These are phyloP conservation scores for Tetradesmus obliquus DNA, from an alignment of 139 green algal species.

Conservation along the genomic window DNA sequence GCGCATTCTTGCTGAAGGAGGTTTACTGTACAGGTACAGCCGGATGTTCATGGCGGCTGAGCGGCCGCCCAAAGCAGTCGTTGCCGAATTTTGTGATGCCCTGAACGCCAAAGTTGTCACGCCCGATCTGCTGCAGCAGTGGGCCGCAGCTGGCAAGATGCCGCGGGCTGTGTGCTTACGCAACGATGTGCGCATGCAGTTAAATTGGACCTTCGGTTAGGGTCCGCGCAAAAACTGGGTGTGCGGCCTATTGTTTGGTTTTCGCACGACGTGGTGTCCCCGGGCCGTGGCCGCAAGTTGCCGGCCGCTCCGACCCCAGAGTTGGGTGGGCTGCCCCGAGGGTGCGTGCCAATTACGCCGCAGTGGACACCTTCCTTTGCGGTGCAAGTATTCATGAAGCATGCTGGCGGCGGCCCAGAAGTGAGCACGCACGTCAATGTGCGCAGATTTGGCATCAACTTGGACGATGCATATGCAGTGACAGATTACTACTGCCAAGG, in stretches of 20 bases:
- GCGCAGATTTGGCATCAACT: background rate
- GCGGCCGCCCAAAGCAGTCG: background rate
- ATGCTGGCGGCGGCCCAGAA: too few relatives aligned
- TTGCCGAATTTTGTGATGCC: constrained; percentile 4
- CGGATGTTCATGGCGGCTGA: background rate
- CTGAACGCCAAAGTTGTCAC: background rate
- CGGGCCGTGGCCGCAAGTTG: background rate
- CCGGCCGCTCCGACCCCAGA: background rate
- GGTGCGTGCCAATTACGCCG: background rate
- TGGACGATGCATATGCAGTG: background rate
- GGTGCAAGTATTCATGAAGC: background rate
- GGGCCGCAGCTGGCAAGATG: background rate
- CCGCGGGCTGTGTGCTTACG: background rate
- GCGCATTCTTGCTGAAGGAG: background rate
- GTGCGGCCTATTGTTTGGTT: constrained; percentile 16
- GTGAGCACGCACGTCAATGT: background rate
- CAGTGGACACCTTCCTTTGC: background rate
- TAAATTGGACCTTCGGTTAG: background rate
- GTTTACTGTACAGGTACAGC: too few relatives aligned
- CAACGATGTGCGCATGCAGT: background rate
- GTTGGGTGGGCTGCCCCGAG: background rate
- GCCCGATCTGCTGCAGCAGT: background rate
- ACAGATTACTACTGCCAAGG: constrained; percentile 4
- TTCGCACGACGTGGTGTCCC: background rate
- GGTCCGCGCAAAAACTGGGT: background rate